Percentiles rank a stretch among this genome's conserved stretches.
Conservation (phyloP, 768 basidiomycete species). For the Calocybe gangraenosa region DNA sequence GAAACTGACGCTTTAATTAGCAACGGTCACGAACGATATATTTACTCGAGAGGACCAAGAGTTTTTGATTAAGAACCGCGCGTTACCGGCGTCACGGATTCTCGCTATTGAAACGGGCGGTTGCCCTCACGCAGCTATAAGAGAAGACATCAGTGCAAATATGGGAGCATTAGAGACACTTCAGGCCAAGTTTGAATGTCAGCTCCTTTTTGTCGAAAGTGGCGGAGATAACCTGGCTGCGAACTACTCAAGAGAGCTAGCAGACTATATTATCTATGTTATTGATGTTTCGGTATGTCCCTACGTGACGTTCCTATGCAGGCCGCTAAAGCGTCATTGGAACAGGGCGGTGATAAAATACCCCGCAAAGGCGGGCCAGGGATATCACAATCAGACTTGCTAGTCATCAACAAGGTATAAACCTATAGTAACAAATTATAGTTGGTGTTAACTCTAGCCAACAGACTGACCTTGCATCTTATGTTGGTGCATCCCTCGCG, state of each 20-base stretch:
- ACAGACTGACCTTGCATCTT: conserved; percentile 88
- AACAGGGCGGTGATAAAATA: conserved; percentile 94
- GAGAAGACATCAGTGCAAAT: conserved; percentile 97
- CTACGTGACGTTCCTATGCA: conserved; percentile 2
- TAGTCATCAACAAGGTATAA: conserved; percentile 90
- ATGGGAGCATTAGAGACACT: conserved; percentile 93
- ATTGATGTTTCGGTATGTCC: conserved; percentile 74
- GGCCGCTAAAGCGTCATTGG: neutral
- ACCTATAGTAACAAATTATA: neutral
- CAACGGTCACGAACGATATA: conserved; percentile 98
- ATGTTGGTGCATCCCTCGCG: conserved; percentile 89
- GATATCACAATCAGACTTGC: conserved; percentile 91
- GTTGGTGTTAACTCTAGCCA: neutral
- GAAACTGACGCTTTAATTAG: conserved; percentile 31
- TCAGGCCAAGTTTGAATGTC: conserved; percentile 86
- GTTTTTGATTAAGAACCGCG: conserved; percentile 90
- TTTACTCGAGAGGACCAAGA: conserved; percentile 98
- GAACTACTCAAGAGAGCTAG: conserved; percentile 93
- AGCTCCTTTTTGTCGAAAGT: conserved; percentile 91
- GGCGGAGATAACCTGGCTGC: conserved; percentile 97
- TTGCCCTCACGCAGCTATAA: conserved; percentile 96
- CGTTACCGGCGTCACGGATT: conserved; percentile 80
- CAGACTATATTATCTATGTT: conserved; percentile 96
- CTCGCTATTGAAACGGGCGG: conserved; percentile 97
- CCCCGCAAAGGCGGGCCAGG: conserved; percentile 98